phyloP scores from a whole-genome alignment of 169 alveolate genomes.

The Hepatocystis sp. region DNA sequence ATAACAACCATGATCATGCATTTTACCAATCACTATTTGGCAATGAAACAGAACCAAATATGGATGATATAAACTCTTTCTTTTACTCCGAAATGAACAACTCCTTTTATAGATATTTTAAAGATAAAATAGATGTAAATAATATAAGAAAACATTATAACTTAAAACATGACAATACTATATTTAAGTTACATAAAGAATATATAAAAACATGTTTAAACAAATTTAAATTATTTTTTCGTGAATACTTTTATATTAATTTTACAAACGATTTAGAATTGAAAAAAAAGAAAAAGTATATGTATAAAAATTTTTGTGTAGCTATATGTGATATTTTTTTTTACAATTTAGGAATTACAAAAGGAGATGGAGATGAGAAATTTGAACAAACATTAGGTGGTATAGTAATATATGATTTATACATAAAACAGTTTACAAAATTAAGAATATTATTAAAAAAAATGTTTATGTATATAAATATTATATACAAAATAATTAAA shows the following conservation, averaged over 20 bases:
- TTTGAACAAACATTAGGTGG: constrained; percentile 65
- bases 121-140: constrained; percentile 32
- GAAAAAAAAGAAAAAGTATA: constrained; percentile 40
- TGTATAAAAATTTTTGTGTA: constrained; percentile 50
- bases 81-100: constrained; percentile 35
- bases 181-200: constrained; percentile 32
- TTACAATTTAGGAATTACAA: constrained; percentile 40
- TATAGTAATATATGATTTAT: constrained; percentile 39
- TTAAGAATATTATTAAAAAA: constrained; percentile 41
- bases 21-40: constrained; percentile 1
- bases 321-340: constrained; percentile 62
- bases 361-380: constrained; percentile 43
- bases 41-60: neutral
- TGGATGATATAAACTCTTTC: constrained; percentile 9
- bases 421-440: constrained; percentile 7
- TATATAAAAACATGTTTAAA: constrained; percentile 50
- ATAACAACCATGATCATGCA: too few species aligned
- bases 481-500: constrained; percentile 28
- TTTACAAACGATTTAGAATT: constrained; percentile 33
- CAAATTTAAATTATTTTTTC: constrained; percentile 47
- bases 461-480: constrained; percentile 64
- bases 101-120: constrained; percentile 24
- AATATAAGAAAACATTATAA: constrained; percentile 18
- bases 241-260: constrained; percentile 54
- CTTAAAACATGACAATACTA: constrained; percentile 56